Conservation (phyloP, 225 moss, liverwort and hornwort species). For the Marchantia paleacea region DNA sequence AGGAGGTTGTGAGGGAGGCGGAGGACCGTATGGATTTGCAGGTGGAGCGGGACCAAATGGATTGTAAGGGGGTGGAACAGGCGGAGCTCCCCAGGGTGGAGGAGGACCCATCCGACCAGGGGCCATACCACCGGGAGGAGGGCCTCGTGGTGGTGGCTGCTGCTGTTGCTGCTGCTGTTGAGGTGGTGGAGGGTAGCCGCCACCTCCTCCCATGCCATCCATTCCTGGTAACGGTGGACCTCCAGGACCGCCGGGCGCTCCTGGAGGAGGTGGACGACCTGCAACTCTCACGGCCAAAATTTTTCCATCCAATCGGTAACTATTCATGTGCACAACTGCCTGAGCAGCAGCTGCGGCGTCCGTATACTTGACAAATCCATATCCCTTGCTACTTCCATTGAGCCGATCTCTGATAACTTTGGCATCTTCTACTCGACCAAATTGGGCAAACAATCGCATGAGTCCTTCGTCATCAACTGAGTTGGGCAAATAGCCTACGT, state of each 20-base stretch:
- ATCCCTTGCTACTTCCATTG: conserved; percentile 91
- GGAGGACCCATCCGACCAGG: conserved; percentile 73
- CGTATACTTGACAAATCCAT: conserved; percentile 92
- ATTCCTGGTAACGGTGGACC: conserved; percentile 63
- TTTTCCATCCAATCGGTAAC: conserved; percentile 88
- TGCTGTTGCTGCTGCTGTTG: conserved; percentile 52
- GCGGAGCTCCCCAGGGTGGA: conserved; percentile 77
- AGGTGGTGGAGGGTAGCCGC: conserved; percentile 50
- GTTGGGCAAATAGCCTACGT: conserved; percentile 92
- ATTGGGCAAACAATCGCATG: conserved; percentile 75
- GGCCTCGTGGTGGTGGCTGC: conserved; percentile 63
- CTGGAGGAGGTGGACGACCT: conserved; percentile 86
- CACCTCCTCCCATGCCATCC: conserved; percentile 76
- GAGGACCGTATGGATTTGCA: conserved; percentile 72
- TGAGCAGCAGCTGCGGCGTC: conserved; percentile 82
- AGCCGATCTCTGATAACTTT: conserved; percentile 92
- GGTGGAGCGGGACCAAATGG: conserved; percentile 80
- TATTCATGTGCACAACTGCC: conserved; percentile 87
- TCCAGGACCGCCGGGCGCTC: conserved; percentile 69
- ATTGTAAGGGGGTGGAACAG: conserved; percentile 73
- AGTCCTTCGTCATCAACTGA: conserved; percentile 95
- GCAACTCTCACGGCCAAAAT: conserved; percentile 94
- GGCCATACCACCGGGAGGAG: conserved; percentile 57
- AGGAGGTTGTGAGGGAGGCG: conserved; percentile 44
- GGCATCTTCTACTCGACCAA: conserved; percentile 88